Conservation (phyloP, 305 asterid genomes). For the Fraxinus paxiana region DNA sequence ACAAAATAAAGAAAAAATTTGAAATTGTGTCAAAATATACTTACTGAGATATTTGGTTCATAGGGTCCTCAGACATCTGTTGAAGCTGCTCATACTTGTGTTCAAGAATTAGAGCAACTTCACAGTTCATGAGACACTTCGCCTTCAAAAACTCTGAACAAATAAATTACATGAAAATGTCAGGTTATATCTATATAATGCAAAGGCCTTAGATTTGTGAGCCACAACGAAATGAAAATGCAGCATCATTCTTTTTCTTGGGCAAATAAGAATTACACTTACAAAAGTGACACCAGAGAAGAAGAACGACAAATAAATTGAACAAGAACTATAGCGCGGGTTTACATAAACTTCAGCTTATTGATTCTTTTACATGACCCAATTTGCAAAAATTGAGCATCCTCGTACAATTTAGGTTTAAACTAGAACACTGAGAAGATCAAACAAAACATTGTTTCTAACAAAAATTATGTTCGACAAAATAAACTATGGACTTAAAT, state of each 20-base stretch:
- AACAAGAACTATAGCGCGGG: background rate
- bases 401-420: background rate
- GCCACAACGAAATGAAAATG: background rate
- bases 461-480: background rate
- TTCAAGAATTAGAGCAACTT: constrained; percentile 84
- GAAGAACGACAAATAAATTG: background rate
- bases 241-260: background rate
- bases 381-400: background rate
- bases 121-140: constrained; percentile 90
- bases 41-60: constrained; percentile 85
- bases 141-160: constrained; percentile 79
- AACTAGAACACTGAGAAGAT: background rate
- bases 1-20: background rate
- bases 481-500: background rate
- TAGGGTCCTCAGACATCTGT: constrained; percentile 82
- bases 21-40: constrained; percentile 21
- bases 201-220: background rate
- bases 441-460: background rate
- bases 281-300: constrained; percentile 1
- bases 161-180: background rate
- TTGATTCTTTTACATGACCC: background rate
- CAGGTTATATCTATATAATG: constrained; percentile 1
- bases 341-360: background rate
- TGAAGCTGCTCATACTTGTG: constrained; percentile 87
- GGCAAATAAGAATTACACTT: background rate